Base-by-base conservation (phyloP, 2,329 filamentous ascomycete genomes). In the Capronia coronata region DNA sequence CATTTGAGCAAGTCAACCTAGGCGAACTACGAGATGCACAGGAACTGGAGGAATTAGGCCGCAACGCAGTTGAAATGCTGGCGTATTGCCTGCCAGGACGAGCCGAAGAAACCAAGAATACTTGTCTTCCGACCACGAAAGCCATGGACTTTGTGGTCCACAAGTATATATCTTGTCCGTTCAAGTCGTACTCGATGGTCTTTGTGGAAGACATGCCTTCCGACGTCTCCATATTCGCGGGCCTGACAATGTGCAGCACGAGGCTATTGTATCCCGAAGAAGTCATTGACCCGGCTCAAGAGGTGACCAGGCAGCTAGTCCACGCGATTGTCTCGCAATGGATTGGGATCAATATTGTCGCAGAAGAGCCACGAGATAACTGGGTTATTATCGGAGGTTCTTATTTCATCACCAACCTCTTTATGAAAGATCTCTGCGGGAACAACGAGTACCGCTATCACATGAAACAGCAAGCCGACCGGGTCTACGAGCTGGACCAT, bases 401-500 rank as follows among this genome's bases (percentile, higher is more conserved):
- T 0, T 90, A 91, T 72, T 98, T 88, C 71, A 94, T 98, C 78
- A 89, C 91, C 1, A 91, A 96, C 60, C 77, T 88, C 2, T 96
- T 94, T 67, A 87, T 97, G 78, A 87, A 84, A 65, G 84, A 82
- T 58, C 75, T 98, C 2, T 94, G 88, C 63, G 93, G 93, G 6
- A 94, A 94, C 64, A 98, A 98, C 64, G 88, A 95, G 61, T 93
- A 95, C 65, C 79, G 89, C 9, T 97, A 89, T 65, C 83, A 88
- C 30, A 85, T 95, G 67, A 97, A 97, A 68, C 75, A 80, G 30
- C 79, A 87, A 67, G 82, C 88, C 0, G 91, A 98, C 66, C 78
- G 77, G 59, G 79, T 97, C 34, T 86, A 90, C 41, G 82, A 91
- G 49, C 68, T 87, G 51, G 93, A 98, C 64, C 75, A 88, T 46